These are phyloP conservation scores for Kodamaea sp. DNA, from an alignment of 1,139 yeast species.

Conservation along the genomic window DNA sequence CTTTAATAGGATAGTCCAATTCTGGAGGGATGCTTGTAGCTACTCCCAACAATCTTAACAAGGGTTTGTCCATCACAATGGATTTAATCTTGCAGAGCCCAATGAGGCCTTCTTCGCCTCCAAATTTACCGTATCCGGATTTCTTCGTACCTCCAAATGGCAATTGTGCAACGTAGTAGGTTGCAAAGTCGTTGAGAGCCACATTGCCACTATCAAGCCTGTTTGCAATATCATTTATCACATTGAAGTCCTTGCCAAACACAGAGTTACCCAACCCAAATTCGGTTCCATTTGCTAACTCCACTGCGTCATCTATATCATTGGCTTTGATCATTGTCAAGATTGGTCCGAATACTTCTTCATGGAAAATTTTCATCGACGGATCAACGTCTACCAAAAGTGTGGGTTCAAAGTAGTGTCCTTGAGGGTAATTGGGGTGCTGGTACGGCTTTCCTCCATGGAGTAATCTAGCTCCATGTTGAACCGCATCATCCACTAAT, in stretches of 20 bases:
- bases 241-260: conserved; percentile 63
- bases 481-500: conserved; percentile 71
- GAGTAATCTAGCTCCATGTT: conserved; percentile 75
- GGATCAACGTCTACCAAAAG: conserved; percentile 76
- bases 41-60: conserved; percentile 56
- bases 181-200: conserved; percentile 96
- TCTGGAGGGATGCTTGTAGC: conserved; percentile 85
- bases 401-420: conserved; percentile 91
- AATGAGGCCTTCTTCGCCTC: conserved; percentile 92
- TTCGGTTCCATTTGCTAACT: conserved; percentile 81
- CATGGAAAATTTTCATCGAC: conserved; percentile 75
- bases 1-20: conserved; percentile 85
- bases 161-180: conserved; percentile 89
- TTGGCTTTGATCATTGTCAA: conserved; percentile 75
- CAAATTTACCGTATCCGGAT: conserved; percentile 95
- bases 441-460: conserved; percentile 76
- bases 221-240: conserved; percentile 64
- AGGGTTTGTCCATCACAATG: conserved; percentile 78
- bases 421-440: conserved; percentile 94
- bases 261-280: conserved; percentile 92
- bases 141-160: conserved; percentile 71
- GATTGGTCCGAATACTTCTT: conserved; percentile 71
- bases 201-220: conserved; percentile 80
- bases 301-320: conserved; percentile 65
- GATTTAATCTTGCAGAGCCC: conserved; percentile 87